phyloP scores from a whole-genome alignment of 257 asterid species.

The Penstemon newberryi region DNA sequence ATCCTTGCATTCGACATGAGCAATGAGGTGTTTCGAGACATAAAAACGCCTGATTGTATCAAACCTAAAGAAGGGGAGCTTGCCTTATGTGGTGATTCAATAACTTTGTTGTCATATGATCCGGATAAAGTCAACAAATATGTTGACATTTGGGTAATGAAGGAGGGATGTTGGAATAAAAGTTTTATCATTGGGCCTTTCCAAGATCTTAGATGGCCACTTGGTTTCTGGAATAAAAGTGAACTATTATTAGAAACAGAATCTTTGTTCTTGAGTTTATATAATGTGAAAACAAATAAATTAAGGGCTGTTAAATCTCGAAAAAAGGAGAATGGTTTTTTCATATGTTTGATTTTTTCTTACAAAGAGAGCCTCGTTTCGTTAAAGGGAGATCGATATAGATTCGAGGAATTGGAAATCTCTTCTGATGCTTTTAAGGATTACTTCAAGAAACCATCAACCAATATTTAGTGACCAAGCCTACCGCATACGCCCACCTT shows the following conservation, averaged over 20 bases:
- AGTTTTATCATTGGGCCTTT: constrained; percentile 35
- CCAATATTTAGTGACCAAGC: constrained; percentile 10
- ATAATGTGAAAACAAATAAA: constrained; percentile 24
- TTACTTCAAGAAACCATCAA: constrained; percentile 27
- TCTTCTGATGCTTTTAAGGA: constrained; percentile 34
- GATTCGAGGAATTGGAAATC: constrained; percentile 35
- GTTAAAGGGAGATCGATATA: constrained; percentile 29
- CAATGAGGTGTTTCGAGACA: constrained; percentile 36
- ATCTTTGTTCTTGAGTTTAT: constrained; percentile 27
- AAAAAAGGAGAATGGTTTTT: constrained; percentile 28
- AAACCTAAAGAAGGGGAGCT: constrained; percentile 36
- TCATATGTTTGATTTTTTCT: constrained; percentile 33
- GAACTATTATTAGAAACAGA: constrained; percentile 40
- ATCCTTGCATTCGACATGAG: constrained; percentile 43
- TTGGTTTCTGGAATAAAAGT: constrained; percentile 44
- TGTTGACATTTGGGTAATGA: constrained; percentile 47
- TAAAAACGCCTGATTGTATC: constrained; percentile 32
- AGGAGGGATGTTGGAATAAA: constrained; percentile 42
- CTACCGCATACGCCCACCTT: no score
- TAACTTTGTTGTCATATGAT: constrained; percentile 42
- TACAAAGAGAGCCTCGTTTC: constrained; percentile 52
- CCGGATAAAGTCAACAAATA: constrained; percentile 11
- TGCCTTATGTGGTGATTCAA: constrained; percentile 34
- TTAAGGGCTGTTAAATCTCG: constrained; percentile 27
- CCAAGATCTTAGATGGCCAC: constrained; percentile 38